phyloP scores from a whole-genome alignment of 2,329 filamentous ascomycete species.

The Pestalotiopsis sp. region DNA sequence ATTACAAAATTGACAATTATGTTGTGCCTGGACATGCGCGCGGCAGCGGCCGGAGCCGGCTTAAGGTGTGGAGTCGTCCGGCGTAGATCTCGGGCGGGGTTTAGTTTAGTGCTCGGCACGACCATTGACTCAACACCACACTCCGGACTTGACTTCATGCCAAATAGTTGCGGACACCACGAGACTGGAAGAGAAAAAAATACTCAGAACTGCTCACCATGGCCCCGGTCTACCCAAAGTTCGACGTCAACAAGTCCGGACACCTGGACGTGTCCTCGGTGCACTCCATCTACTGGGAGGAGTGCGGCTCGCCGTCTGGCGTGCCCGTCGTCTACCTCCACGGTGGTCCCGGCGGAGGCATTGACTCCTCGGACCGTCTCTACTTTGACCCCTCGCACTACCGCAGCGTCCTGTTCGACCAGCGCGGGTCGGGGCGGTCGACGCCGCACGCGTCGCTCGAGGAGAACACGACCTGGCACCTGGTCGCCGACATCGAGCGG shows the following conservation, averaged over 20 bases:
- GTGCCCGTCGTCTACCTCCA: conserved; percentile 43
- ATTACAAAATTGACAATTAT: too few species aligned
- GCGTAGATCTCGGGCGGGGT: background rate
- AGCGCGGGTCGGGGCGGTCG: conserved; percentile 41
- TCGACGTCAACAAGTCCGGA: conserved; percentile 23
- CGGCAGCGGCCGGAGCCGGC: background rate
- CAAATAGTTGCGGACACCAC: background rate
- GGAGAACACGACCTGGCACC: conserved; percentile 41
- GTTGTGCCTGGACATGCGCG: background rate
- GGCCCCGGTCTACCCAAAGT: conserved; percentile 27
- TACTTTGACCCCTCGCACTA: conserved; percentile 35
- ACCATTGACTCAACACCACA: background rate
- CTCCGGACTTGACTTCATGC: background rate
- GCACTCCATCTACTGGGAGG: conserved; percentile 32
- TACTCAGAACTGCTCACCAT: conserved; percentile 7
- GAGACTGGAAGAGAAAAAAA: background rate
- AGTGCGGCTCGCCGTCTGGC: conserved; percentile 19
- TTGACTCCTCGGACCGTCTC: conserved; percentile 34
- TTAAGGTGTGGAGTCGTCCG: conserved; percentile 2
- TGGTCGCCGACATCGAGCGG: conserved; percentile 40
- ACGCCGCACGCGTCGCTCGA: conserved; percentile 34
- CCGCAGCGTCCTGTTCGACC: conserved; percentile 42
- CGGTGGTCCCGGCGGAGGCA: conserved; percentile 44
- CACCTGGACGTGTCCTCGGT: conserved; percentile 28
- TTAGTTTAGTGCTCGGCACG: background rate